Evolutionary conservation across 2,329 filamentous ascomycete species (phyloP), one percentile per base, ranked within the genome.

Genomic region (Cladosporium sp.): DNA sequence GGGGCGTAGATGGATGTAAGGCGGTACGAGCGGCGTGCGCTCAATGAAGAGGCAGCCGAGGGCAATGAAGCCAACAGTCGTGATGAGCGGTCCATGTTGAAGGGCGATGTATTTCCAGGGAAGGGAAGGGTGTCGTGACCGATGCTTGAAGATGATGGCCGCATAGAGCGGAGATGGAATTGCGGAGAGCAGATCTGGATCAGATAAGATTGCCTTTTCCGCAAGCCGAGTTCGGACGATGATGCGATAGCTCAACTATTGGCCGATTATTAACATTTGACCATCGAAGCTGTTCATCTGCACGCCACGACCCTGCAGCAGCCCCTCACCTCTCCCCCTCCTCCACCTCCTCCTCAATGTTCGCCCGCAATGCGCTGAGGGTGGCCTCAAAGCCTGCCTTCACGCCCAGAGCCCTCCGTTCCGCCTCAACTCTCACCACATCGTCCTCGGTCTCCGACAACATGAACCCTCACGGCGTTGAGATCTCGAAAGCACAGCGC

Each of bases 401-500:
- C 13, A 49, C 56, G 49, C 52, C 40, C 4, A 43, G 41, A 34
- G 32, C 54, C 28, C 43, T 61, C 34, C 63, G 64, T 32, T 52
- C 58, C 28, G 60, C 59, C 57, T 59, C 60, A 42, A 62, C 62
- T 2, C 57, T 62, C 16, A 35, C 41, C 63, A 32, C 49, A 49
- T 62, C 60, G 22, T 56, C 59, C 10, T 16, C 54, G 7, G 55
- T 57, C 13, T 54, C 62, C 16, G 59, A 66, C 43, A 53, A 54
- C 54, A 58, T 64, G 60, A 65, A 65, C 45, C 59, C 63, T 9
- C 57, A 60, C 45, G 83, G 83, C 28, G 75, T 92, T 56, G 79
- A 79, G 58, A 83, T 95, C 54, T 89, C 89, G 40, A 83, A 83
- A 66, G 87, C 87, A 31, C 90, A 95, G 70, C 86, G 88, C 53